Evolutionary conservation across 2,329 filamentous ascomycete genomes (phyloP), one percentile per base, ranked within the genome.

Genomic region (Beauveria pseudobassiana): DNA sequence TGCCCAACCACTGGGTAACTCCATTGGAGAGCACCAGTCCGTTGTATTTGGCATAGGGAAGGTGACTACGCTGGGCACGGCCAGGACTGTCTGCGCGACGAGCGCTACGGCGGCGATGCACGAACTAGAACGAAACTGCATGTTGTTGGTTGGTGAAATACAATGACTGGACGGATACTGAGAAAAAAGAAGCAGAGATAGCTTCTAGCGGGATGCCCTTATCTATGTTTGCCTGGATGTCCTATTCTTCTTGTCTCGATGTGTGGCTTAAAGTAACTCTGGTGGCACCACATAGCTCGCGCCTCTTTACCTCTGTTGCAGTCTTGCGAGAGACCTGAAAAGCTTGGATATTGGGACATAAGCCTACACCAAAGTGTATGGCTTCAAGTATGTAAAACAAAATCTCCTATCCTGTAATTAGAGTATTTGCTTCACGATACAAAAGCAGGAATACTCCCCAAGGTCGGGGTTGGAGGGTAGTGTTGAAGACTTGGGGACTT

Each of bases 1-100:
- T 84, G 1, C 89, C 90, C 8, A 90, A 79, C 88, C 88, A 93
- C 71, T 87, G 80, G 2, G 82, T 85, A 53, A 91, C 75, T 1
- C 86, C 87, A 66, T 83, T 82, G 0, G 73, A 66, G 1, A 81
- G 75, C 1, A 76, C 69, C 4, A 76, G 73, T 9, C 90, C 90
- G 55, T 78, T 72, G 69, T 92, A 91, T 28, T 78, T 81, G 34
- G 86, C 81, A 69, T 92, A 93, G 3, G 40, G 40, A 8, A 56
- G 53, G 7, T 16, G 16, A 56, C 53, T 4, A 16, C n/a, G 7
- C 16, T 18, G 24, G 40, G 14, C 2, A 56, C 18, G 9, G 53
- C 53, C 2, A 22, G n/a, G 22, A 14, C 24, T 1, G 53, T 24
- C 18, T 42, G 40, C 9, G n/a, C 40, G 3, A 56, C 16, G 18